phyloP scores from a whole-genome alignment of 148 eudicot species.

The Fagopyrum homotropicum region DNA sequence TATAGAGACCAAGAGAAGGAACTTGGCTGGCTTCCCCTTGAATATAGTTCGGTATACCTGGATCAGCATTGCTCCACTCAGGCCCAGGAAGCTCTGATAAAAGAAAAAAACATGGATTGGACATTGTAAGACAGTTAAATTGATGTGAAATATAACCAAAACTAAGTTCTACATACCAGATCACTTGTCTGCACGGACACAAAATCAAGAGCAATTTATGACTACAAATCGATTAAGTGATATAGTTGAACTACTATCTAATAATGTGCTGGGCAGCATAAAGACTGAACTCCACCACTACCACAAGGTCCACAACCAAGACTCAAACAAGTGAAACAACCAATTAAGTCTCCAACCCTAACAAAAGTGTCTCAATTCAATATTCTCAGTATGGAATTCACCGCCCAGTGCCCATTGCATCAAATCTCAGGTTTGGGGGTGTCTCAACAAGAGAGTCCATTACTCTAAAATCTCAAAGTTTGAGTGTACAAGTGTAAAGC shows the following conservation, averaged over 20 bases:
- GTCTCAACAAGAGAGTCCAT: too few species aligned
- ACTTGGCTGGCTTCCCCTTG: constrained; percentile 42
- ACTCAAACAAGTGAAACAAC: too few species aligned
- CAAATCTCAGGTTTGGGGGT: too few species aligned
- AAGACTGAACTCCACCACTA: too few species aligned
- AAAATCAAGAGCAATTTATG: neutral
- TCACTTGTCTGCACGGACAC: neutral
- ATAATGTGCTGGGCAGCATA: too few species aligned
- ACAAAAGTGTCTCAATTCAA: too few species aligned
- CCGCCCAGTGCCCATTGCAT: too few species aligned
- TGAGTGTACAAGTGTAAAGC: too few species aligned
- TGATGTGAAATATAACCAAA: neutral
- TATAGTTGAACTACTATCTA: neutral
- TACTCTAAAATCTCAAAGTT: too few species aligned
- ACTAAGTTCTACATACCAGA: neutral
- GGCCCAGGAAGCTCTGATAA: constrained; percentile 63
- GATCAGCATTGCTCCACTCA: constrained; percentile 73
- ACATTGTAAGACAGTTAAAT: neutral
- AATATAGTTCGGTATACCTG: constrained; percentile 58
- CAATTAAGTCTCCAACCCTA: too few species aligned
- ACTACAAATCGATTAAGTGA: neutral
- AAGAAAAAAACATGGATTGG: constrained; percentile 1
- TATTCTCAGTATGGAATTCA: too few species aligned
- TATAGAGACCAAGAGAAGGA: constrained; percentile 47
- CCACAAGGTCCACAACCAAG: too few species aligned